Evolutionary conservation across 805 yeast species (phyloP).

Genomic region (Yamadazyma endophytica): DNA sequence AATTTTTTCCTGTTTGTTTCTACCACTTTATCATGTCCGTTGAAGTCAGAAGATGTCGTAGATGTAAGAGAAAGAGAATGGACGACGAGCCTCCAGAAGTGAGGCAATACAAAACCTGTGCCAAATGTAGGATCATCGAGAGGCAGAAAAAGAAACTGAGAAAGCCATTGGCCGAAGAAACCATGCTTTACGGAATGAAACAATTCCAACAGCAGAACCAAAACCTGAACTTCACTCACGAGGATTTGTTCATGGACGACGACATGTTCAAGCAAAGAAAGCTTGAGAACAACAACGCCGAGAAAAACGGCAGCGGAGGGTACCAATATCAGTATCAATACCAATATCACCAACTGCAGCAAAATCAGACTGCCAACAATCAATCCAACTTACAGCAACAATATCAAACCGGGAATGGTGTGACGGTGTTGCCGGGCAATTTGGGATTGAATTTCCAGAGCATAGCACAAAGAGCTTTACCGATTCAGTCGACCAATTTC

Average conservation of each 20-base stretch:
- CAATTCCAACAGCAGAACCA: constrained; percentile 40
- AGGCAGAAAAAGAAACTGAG: constrained; percentile 42
- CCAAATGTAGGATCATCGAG: constrained; percentile 54
- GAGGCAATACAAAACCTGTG: constrained; percentile 53
- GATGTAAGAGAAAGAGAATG: constrained; percentile 54
- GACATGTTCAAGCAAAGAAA: constrained; percentile 12
- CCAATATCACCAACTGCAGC: constrained; percentile 1
- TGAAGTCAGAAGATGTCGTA: constrained; percentile 44
- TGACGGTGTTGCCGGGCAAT: no score
- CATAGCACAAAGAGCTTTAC: constrained; percentile 14
- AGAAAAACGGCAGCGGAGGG: constrained; percentile 6
- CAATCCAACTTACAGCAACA: not conserved
- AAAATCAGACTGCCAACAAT: not conserved
- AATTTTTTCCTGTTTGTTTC: no score
- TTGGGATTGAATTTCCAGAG: constrained; percentile 11
- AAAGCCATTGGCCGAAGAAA: constrained; percentile 44
- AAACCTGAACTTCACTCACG: constrained; percentile 13
- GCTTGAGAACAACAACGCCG: constrained; percentile 5
- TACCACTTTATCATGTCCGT: not conserved
- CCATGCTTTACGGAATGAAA: constrained; percentile 42
- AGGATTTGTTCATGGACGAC: constrained; percentile 17
- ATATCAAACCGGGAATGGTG: not conserved
- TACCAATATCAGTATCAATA: constrained; percentile 8
- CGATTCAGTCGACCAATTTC: constrained; percentile 12
- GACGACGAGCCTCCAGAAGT: constrained; percentile 55